Evolutionary conservation across 148 eudicot species (phyloP), one percentile per base, ranked within the genome.

Genomic region (Rhododendron williamsianum): DNA sequence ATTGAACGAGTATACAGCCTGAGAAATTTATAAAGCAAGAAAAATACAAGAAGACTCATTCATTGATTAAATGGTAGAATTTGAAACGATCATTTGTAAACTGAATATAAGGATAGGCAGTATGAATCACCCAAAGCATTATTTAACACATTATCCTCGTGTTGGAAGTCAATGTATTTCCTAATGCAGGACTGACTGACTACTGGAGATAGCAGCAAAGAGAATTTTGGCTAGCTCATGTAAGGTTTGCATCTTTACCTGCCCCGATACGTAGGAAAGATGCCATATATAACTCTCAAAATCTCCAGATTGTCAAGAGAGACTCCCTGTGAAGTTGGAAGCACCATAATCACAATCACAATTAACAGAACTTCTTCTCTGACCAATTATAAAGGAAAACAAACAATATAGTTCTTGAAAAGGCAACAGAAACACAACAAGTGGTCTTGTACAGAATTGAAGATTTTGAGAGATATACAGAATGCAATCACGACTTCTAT

Each of bases 261-360:
- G 94, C 95, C 96, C 86, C 99, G 92, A 56, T 93, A 97, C 65
- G 99, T 97, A 80, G 99, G 99, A 86, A 97, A 97, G 79, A 97
- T 97, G 85, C 99, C 99, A 88, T 71, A 97, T 81, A 95, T 90
- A 85, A 97, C 98, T 91, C 99, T 94, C 93, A 95, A 86, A 88
- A 97, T 91, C 92, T 97, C 89, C 86, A 97, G 91, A 83, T 97
- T 91, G 33, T 92, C 98, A 72, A 97, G 89, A 84, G 92, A 92
- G 71, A 97, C 92, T 45, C 92, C 98, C 99, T 97, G 91, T 88
- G 45, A 87, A 81, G 73, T 85, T 84, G 33, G 11, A 84, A 23
- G 19, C 36, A 82, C 60, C 74, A 48, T 3, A 2, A 21, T 43
- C 76, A 82, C 6, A 2, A 21, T 43, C 81, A 83, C 8, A 23